Evolutionary conservation across 495 filamentous ascomycete species (phyloP).

Genomic region (Trichoderma virens): DNA sequence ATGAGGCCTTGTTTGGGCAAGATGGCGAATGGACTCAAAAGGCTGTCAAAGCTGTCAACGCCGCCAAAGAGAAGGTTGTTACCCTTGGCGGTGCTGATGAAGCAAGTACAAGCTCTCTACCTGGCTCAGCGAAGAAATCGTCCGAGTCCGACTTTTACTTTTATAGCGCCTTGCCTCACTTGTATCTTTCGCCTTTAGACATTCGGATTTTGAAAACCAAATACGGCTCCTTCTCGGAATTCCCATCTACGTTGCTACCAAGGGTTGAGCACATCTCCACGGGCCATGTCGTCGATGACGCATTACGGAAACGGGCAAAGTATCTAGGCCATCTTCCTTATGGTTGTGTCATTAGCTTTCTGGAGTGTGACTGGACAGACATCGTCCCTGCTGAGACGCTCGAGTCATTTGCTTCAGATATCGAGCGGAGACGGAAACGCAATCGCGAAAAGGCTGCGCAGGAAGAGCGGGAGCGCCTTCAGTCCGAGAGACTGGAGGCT

Average conservation of each 20-base stretch:
- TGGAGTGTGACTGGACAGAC: slow-evolving; percentile 97
- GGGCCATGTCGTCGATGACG: slow-evolving; percentile 86
- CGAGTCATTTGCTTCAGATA: slow-evolving; percentile 63
- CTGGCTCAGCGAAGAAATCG: slow-evolving; percentile 12
- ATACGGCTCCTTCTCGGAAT: slow-evolving; percentile 73
- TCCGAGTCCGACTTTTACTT: slow-evolving; percentile 60
- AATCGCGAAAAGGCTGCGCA: slow-evolving; percentile 81
- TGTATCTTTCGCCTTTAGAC: slow-evolving; percentile 88
- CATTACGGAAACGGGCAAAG: slow-evolving; percentile 75
- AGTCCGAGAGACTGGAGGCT: slow-evolving; percentile 77
- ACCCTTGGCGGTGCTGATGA: slow-evolving; percentile 20
- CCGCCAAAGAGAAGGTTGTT: slow-evolving; percentile 62
- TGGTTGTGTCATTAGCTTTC: slow-evolving; percentile 86
- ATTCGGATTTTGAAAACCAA: slow-evolving; percentile 90
- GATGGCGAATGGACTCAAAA: slow-evolving; percentile 87
- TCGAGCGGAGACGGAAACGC: slow-evolving; percentile 66
- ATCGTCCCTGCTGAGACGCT: slow-evolving; percentile 71
- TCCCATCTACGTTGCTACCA: slow-evolving; percentile 86
- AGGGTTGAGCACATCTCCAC: slow-evolving; percentile 87
- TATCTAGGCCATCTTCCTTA: slow-evolving; percentile 88
- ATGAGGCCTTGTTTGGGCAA: slow-evolving; percentile 89
- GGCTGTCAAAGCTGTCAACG: slow-evolving; percentile 61
- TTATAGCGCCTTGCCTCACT: slow-evolving; percentile 82
- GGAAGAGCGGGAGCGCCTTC: slow-evolving; percentile 83
- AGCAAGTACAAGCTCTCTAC: not conserved